phyloP scores from a whole-genome alignment of 805 yeast genomes.

The Debaryomyces maramus region DNA sequence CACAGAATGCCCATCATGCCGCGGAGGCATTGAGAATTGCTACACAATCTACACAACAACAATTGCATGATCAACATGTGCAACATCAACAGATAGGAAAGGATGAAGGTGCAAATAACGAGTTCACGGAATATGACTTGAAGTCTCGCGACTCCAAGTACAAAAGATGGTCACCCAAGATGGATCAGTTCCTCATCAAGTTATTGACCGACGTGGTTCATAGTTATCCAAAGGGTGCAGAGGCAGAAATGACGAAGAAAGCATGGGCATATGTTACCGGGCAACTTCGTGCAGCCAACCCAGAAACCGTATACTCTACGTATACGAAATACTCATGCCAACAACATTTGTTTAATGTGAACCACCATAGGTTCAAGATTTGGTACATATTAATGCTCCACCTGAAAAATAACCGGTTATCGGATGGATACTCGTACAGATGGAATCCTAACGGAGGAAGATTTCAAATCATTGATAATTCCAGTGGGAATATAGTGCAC shows the following conservation, averaged over 20 bases:
- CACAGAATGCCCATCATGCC: conserved; percentile 16
- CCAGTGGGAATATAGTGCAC: conserved; percentile 21
- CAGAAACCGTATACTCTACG: conserved; percentile 40
- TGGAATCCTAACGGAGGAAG: conserved; percentile 38
- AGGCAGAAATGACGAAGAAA: conserved; percentile 34
- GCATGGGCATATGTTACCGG: conserved; percentile 40
- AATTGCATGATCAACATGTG: conserved; percentile 11
- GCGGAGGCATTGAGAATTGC: conserved; percentile 23
- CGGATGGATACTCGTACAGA: conserved; percentile 27
- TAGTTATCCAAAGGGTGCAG: conserved; percentile 30
- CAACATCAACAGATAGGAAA: conserved; percentile 9
- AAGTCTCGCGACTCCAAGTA: conserved; percentile 38
- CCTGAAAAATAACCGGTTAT: conserved; percentile 19
- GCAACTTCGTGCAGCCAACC: conserved; percentile 36
- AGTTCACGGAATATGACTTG: conserved; percentile 29
- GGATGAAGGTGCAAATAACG: conserved; percentile 10
- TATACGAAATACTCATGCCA: conserved; percentile 41
- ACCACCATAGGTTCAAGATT: conserved; percentile 35
- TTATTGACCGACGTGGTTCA: conserved; percentile 37
- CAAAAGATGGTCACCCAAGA: conserved; percentile 38
- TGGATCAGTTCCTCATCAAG: conserved; percentile 35
- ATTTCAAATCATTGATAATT: conserved; percentile 32
- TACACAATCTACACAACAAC: conserved; percentile 14
- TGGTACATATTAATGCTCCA: conserved; percentile 37
- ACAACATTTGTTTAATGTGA: conserved; percentile 37